Base-by-base conservation (phyloP, 495 filamentous ascomycete species). In the Penicillium tannophilum region DNA sequence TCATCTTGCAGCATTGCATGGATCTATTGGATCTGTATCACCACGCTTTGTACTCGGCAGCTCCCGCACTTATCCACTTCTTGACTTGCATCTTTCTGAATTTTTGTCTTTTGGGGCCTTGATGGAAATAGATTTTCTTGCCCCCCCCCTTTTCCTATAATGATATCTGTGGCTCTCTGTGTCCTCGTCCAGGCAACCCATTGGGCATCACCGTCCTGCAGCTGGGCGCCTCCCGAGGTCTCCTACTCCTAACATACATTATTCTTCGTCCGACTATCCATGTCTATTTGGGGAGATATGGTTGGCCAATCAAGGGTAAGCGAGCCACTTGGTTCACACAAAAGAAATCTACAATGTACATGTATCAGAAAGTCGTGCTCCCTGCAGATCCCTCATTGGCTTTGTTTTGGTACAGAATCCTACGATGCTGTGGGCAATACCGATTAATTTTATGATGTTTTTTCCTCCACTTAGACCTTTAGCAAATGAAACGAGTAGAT, bases 181-280 rank as follows among this genome's bases (percentile, higher is more conserved):
- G 10, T 36, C 33, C 8, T 36, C 33, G 33, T 36, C 33, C 33
- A 23, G 20, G 20, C 20, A 36, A 17, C 16, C 16, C 39, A 47
- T 60, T 60, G 58, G 58, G 58, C 58, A 20, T 60, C 58, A 60
- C 58, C 58, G 58, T 50, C 26, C 35, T 44, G 19, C 44, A 3
- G 44, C 44, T 14, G 23, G 44, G 44, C 44, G 43, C 43, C 19
- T 23, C 20, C 20, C 2, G 20, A 23, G 20, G 20, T 46, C 43
- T 17, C 43, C 23, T 46, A 46, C 24, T 47, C 44, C 44, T 20
- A 46, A 47, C 20, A 26, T 47, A 12, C 5, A n/a, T 41, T 16
- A 17, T 17, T n/a, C 2, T 41, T 41, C 1, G 16, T 2, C 17
- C 16, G 14, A 17, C 14, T n/a, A 41, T n/a, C 39, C 39, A 41